Base-by-base conservation (phyloP, 345 rosid genomes). In the Pugionium cornutum region DNA sequence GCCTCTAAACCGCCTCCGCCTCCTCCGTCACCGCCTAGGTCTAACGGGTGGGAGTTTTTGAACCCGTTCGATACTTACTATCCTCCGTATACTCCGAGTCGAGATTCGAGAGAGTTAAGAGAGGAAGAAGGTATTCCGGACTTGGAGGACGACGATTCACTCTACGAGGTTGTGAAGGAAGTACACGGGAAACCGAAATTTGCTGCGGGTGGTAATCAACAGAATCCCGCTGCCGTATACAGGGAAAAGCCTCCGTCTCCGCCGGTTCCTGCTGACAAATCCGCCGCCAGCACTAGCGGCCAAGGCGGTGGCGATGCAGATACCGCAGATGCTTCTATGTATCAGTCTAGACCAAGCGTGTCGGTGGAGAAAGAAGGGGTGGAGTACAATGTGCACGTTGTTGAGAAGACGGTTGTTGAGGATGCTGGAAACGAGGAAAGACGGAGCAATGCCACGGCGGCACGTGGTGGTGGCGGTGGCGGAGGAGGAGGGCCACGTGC, bases 71-170 rank as follows among this genome's bases (percentile, higher is more conserved):
- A 86, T n/a, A 85, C 70, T 69, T 76, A 39, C 31, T 82, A 83
- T 43, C 75, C 78, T 7, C 40, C 77, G 31, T 78, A 84, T 40
- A 75, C 85, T 10, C 87, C 95, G 11, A 82, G 82, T 59, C 62
- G 91, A 77, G 81, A 95, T 59, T 95, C 83, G 1, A 85, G 75
- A 74, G 97, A 90, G 46, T 53, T 88, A 46, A 82, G 99, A 56
- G 95, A 95, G 37, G 94, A 81, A 72, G 99, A 95, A 63, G 98
- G 96, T 47, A 91, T 95, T 3, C 99, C 99, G 58, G 99, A 95
- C 59, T 78, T 95, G 77, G 99, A 95, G 76, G 91, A 91, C 5
- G 97, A 85, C 53, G 84, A 83, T 60, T 77, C 56, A 7, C 83
- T 75, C 5, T 80, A 77, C 37, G 95, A 89, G 75, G 85, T 80